Percentiles rank a stretch among this genome's conserved stretches.
Evolutionary conservation across 805 yeast genomes (phyloP).

Genomic region (Hanseniaspora lachancei): DNA sequence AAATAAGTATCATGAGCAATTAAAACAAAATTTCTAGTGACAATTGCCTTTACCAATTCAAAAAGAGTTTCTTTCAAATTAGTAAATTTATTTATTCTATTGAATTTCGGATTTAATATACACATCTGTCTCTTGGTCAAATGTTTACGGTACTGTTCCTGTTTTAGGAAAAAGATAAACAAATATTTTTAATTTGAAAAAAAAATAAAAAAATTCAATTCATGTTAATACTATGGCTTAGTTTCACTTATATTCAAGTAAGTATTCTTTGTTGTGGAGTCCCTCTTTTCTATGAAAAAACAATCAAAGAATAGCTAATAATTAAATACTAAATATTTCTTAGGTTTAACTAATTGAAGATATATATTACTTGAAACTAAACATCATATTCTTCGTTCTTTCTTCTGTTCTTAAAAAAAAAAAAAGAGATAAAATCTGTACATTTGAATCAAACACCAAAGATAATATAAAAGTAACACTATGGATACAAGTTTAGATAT

Average conservation of each 20-base stretch:
- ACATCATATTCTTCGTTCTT: neutral
- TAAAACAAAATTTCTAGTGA: too few relatives aligned
- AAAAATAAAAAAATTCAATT: neutral
- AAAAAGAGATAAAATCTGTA: neutral
- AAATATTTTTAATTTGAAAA: neutral
- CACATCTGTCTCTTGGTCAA: neutral
- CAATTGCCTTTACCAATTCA: too few relatives aligned
- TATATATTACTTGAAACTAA: too few relatives aligned
- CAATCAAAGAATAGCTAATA: neutral
- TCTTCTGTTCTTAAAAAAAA: neutral
- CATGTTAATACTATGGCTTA: too few relatives aligned
- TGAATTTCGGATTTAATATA: too few relatives aligned
- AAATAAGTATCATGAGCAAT: too few relatives aligned
- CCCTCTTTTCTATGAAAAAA: neutral
- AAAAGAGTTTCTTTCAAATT: too few relatives aligned
- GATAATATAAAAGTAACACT: neutral
- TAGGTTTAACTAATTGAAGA: too few relatives aligned
- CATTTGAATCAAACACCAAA: neutral
- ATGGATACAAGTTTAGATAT: constrained; percentile 6
- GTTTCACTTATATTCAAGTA: too few relatives aligned
- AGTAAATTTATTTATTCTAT: too few relatives aligned
- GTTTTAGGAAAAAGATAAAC: constrained; percentile 3
- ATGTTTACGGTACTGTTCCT: neutral
- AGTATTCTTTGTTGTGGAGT: too few relatives aligned
- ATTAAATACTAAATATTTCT: too few relatives aligned